Evolutionary conservation across 2,329 filamentous ascomycete species (phyloP).

Genomic region (Exophiala calicioides): DNA sequence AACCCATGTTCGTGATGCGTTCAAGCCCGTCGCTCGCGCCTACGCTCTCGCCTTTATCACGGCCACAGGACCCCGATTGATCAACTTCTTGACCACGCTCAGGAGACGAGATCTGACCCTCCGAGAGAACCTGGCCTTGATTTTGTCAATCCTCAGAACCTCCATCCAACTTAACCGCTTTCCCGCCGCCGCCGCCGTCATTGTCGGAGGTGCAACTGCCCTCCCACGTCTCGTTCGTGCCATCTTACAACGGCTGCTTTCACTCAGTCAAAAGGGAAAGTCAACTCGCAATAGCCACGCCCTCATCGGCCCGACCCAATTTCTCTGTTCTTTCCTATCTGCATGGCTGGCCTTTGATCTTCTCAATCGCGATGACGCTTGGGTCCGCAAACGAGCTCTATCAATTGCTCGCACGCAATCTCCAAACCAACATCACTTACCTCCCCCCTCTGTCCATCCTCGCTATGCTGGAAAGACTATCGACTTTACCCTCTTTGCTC

Average conservation of each 20-base stretch:
- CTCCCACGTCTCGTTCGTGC: slow-evolving; percentile 39
- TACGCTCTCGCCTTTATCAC: slow-evolving; percentile 53
- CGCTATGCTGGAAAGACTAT: slow-evolving; percentile 70
- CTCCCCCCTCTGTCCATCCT: slow-evolving; percentile 30
- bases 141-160: slow-evolving; percentile 27
- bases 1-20: slow-evolving; percentile 11
- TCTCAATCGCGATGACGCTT: slow-evolving; percentile 42
- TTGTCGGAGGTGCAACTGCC: slow-evolving; percentile 55
- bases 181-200: slow-evolving; percentile 45
- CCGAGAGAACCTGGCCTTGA: slow-evolving; percentile 37
- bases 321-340: slow-evolving; percentile 50
- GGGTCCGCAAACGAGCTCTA: slow-evolving; percentile 25
- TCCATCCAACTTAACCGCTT: slow-evolving; percentile 32
- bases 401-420: slow-evolving; percentile 23
- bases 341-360: slow-evolving; percentile 53
- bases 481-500: slow-evolving; percentile 78
- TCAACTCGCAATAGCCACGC: neutral
- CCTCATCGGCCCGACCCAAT: slow-evolving; percentile 31
- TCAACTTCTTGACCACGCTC: slow-evolving; percentile 42
- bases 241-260: slow-evolving; percentile 32
- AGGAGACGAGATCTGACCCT: slow-evolving; percentile 35
- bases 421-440: slow-evolving; percentile 22
- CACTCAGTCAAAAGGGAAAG: slow-evolving; percentile 11
- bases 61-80: slow-evolving; percentile 47
- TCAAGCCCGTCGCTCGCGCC: slow-evolving; percentile 43